phyloP scores from a whole-genome alignment of 441 rosid species.

The Syzygium syzygioides region DNA sequence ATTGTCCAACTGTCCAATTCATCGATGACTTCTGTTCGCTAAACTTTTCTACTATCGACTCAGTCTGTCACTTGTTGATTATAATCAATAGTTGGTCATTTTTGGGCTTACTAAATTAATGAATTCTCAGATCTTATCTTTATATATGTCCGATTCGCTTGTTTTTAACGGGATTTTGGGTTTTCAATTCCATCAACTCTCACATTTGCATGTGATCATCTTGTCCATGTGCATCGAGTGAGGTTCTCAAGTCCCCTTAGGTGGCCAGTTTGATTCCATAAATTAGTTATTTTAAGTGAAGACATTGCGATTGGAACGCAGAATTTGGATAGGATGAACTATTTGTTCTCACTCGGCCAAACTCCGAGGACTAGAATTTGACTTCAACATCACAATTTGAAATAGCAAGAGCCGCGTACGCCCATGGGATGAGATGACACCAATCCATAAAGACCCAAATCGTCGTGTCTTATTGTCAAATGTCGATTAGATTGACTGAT shows the following conservation, averaged over 20 bases:
- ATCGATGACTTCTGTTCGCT: not conserved
- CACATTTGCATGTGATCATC: not conserved
- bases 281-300: not conserved
- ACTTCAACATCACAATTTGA: not conserved
- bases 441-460: not conserved
- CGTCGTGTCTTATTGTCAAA: not conserved
- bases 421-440: not conserved
- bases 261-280: not conserved
- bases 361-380: not conserved
- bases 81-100: not conserved
- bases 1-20: not conserved
- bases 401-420: not conserved
- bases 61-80: rapidly evolving
- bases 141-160: not conserved
- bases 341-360: not conserved
- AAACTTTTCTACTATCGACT: not conserved
- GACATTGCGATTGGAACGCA: not conserved
- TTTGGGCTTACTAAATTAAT: not conserved
- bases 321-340: not conserved
- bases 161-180: not conserved
- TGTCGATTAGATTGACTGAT: not conserved
- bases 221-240: not conserved
- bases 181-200: not conserved
- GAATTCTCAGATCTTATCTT: not conserved
- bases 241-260: not conserved